Percentiles rank a stretch among this genome's conserved stretches.
Conservation (phyloP, 78 protist genomes). For the Monocercomonoides exilis region DNA sequence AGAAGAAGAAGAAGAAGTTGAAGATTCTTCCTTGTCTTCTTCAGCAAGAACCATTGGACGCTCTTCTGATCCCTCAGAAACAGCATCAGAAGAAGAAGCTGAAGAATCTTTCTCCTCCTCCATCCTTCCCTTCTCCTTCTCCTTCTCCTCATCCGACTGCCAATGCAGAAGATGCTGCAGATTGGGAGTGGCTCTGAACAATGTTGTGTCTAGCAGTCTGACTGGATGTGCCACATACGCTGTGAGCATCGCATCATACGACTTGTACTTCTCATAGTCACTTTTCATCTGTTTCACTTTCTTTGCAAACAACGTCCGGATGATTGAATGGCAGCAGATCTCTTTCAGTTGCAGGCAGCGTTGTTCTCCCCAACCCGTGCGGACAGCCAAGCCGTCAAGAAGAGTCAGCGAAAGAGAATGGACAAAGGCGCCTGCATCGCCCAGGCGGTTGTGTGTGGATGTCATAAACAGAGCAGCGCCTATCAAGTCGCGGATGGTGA, state of each 20-base stretch:
- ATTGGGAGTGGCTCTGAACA: not conserved
- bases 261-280: too few relatives aligned
- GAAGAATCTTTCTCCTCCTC: too few relatives aligned
- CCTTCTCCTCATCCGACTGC: too few relatives aligned
- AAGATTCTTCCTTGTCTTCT: not conserved
- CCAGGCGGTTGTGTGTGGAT: not conserved
- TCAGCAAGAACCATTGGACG: not conserved
- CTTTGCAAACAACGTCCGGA: not conserved
- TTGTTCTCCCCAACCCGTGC: conserved; percentile 6
- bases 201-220: not conserved
- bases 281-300: not conserved
- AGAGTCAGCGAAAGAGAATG: conserved; percentile 79
- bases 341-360: not conserved
- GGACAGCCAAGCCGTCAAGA: conserved; percentile 67
- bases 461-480: conserved; percentile 71
- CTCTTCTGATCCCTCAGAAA: not conserved
- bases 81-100: not conserved
- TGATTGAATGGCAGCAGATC: not conserved
- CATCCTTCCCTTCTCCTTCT: too few relatives aligned
- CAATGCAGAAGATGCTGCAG: not conserved
- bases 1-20: not conserved
- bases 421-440: conserved; percentile 34
- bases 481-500: conserved; percentile 69
- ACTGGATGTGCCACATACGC: too few relatives aligned
- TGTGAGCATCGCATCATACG: too few relatives aligned